A percentile compares a stretch with the other conserved stretches of the same genome.
Evolutionary conservation across 2,329 filamentous ascomycete species (phyloP).

Genomic region (Trichophyton simii): DNA sequence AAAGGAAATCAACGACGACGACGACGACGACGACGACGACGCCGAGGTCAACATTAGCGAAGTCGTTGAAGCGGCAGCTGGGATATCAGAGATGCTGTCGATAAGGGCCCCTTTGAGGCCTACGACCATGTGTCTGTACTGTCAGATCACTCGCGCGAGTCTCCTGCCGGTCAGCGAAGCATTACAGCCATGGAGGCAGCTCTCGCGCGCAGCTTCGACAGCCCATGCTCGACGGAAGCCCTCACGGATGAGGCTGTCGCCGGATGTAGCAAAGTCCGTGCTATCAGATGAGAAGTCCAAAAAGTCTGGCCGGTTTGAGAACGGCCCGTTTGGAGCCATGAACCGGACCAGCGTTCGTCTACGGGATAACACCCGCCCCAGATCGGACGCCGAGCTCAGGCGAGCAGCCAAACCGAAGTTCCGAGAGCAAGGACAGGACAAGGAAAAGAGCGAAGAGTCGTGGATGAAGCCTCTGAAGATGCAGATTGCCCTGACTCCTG

Average conservation of each 20-base stretch:
- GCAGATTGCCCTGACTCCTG: constrained; percentile 64
- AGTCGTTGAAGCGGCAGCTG: not conserved
- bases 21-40: no score
- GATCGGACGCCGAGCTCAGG: constrained; percentile 32
- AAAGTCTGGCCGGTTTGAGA: constrained; percentile 29
- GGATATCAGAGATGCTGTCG: not conserved
- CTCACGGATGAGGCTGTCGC: constrained; percentile 28
- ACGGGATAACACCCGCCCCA: constrained; percentile 22
- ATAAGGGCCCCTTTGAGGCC: not conserved
- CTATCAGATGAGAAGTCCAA: constrained; percentile 19
- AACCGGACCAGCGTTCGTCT: constrained; percentile 39
- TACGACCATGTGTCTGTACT: constrained; percentile 23
- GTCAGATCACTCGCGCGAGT: constrained; percentile 17
- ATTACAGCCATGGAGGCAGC: not conserved
- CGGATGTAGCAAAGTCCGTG: constrained; percentile 25
- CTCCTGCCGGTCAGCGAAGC: not conserved
- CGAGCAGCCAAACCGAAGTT: constrained; percentile 26
- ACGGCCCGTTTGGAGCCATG: constrained; percentile 48
- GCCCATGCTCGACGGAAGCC: constrained; percentile 20
- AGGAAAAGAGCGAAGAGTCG: constrained; percentile 36
- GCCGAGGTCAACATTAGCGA: not conserved
- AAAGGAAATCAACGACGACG: not conserved
- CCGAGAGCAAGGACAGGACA: constrained; percentile 17
- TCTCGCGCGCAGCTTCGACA: not conserved
- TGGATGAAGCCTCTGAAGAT: constrained; percentile 81